Evolutionary conservation across 306 rosid genomes (phyloP).

Genomic region (Pueraria montana): DNA sequence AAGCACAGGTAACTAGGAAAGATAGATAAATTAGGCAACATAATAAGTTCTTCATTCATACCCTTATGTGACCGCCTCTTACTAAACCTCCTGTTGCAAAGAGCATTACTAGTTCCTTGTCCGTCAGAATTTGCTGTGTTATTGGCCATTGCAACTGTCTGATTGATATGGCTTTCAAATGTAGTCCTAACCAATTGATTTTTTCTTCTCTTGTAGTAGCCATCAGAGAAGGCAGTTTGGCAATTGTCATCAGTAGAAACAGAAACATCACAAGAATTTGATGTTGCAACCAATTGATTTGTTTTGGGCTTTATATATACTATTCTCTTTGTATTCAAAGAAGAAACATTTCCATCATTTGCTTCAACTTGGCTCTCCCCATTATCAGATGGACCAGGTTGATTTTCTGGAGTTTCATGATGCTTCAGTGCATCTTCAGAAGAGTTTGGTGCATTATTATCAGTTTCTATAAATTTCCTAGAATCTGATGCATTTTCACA

Average conservation of each 20-base stretch:
- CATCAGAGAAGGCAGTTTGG: conserved; percentile 68
- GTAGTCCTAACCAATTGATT: conserved; percentile 86
- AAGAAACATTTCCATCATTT: conserved; percentile 53
- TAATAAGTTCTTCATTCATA: conserved; percentile 55
- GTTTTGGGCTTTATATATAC: conserved; percentile 82
- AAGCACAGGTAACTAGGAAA: not conserved
- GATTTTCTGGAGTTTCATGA: conserved; percentile 61
- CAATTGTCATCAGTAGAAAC: conserved; percentile 58
- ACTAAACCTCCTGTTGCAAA: conserved; percentile 62
- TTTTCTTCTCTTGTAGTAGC: conserved; percentile 88
- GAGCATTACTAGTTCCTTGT: conserved; percentile 58
- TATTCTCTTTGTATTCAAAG: conserved; percentile 64
- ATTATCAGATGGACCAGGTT: conserved; percentile 47
- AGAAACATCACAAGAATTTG: conserved; percentile 65
- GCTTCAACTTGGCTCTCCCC: conserved; percentile 62
- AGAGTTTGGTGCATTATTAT: conserved; percentile 51
- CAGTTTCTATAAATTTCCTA: conserved; percentile 48
- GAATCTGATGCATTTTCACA: conserved; percentile 58
- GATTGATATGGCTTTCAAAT: conserved; percentile 61
- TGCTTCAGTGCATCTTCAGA: conserved; percentile 54
- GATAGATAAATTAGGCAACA: conserved; percentile 35
- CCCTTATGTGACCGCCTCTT: conserved; percentile 76
- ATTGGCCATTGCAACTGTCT: conserved; percentile 55
- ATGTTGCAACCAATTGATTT: conserved; percentile 88
- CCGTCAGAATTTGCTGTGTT: conserved; percentile 54